A percentile compares a stretch with the other conserved stretches of the same genome.
These are phyloP conservation scores for Dendrobium officinale DNA, from an alignment of 106 monocot genomes.

Conservation along the genomic window DNA sequence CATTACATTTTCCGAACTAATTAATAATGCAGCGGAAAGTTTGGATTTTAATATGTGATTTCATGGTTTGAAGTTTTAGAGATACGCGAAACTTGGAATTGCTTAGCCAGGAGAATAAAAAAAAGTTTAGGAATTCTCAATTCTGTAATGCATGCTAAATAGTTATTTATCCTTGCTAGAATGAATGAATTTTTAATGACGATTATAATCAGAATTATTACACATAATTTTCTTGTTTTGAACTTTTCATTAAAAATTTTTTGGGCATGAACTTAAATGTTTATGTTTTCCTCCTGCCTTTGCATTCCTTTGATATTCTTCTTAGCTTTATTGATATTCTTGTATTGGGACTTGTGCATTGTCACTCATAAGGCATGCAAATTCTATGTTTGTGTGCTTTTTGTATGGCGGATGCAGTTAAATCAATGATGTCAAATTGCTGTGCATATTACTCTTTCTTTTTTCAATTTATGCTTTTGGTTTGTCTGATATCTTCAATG, in stretches of 20 bases:
- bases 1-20: too few species aligned
- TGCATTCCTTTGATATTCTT: not conserved
- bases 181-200: not conserved
- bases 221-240: not conserved
- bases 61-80: not conserved
- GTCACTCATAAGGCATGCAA: not conserved
- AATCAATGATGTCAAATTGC: too few species aligned
- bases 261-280: not conserved
- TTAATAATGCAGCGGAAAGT: not conserved
- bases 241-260: not conserved
- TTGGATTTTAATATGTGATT: not conserved
- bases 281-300: not conserved
- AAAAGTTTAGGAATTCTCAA: not conserved
- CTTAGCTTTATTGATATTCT: too few species aligned
- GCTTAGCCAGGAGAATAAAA: too few species aligned
- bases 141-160: not conserved
- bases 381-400: not conserved
- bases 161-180: not conserved
- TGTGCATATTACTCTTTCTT: not conserved
- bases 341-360: not conserved
- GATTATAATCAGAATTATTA: not conserved
- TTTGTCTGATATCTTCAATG: not conserved
- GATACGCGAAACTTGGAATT: too few species aligned
- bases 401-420: not conserved
- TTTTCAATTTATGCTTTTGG: not conserved